These are phyloP conservation scores for Fusarium lyarnte DNA, from an alignment of 2,329 filamentous ascomycete species.

Conservation along the genomic window DNA sequence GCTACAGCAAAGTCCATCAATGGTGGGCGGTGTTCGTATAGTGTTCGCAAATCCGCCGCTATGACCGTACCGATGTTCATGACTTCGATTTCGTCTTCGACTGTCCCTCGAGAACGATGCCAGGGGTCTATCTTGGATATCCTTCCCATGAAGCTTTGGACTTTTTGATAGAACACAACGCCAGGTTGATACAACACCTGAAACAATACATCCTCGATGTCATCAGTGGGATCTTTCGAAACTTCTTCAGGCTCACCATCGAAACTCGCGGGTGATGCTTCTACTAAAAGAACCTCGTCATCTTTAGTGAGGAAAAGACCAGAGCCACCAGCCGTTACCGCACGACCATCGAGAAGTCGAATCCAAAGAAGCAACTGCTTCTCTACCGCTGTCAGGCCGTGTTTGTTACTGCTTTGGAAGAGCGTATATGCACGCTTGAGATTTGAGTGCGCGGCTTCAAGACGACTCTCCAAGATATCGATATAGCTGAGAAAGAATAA, in stretches of 20 bases:
- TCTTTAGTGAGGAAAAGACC: conserved; percentile 61
- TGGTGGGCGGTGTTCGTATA: conserved; percentile 61
- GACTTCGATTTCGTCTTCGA: conserved; percentile 67
- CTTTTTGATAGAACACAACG: conserved; percentile 66
- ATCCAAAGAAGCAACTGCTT: conserved; percentile 64
- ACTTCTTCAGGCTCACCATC: conserved; percentile 45
- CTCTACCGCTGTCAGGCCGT: conserved; percentile 52
- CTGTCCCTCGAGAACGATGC: conserved; percentile 64
- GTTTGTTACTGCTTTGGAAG: conserved; percentile 54
- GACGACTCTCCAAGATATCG: conserved; percentile 57
- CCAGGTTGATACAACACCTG: conserved; percentile 65
- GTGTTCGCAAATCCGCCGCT: conserved; percentile 57
- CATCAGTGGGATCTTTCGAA: conserved; percentile 42
- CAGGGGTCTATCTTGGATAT: conserved; percentile 66
- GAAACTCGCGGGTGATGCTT: conserved; percentile 54
- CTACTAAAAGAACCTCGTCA: conserved; percentile 56
- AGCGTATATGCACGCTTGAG: conserved; percentile 60
- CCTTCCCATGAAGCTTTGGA: conserved; percentile 65
- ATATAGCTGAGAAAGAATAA: conserved; percentile 65
- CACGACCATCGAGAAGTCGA: conserved; percentile 63
- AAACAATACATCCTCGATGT: conserved; percentile 62
- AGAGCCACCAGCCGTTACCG: conserved; percentile 65
- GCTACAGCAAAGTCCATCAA: conserved; percentile 66
- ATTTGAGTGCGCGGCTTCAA: conserved; percentile 58
- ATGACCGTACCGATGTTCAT: conserved; percentile 64